Percentiles rank a stretch among this genome's conserved stretches.
These are phyloP conservation scores for Leptographium radiaticola DNA, from an alignment of 2,329 filamentous ascomycete species.

Conservation along the genomic window DNA sequence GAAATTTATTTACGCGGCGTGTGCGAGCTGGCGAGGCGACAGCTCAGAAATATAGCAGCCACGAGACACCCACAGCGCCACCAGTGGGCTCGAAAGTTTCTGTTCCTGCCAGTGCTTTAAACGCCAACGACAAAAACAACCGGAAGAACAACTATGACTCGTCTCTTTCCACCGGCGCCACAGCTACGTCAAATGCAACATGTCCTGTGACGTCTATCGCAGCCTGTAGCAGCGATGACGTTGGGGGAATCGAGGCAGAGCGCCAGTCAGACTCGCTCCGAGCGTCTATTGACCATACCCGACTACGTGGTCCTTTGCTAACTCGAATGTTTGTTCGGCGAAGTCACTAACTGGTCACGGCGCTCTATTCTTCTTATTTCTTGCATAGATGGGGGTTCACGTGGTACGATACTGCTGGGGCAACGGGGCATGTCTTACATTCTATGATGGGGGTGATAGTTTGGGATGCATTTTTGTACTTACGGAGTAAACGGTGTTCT, in stretches of 20 bases:
- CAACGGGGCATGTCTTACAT: not conserved
- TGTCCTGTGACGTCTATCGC: not conserved
- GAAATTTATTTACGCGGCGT: constrained; percentile 9
- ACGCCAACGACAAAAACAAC: not conserved
- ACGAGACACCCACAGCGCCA: not conserved
- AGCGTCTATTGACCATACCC: constrained; percentile 2
- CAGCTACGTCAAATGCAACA: not conserved
- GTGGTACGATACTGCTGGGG: not conserved
- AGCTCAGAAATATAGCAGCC: not conserved
- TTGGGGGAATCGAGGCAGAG: not conserved
- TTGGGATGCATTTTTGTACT: too few species aligned
- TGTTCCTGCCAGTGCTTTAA: not conserved
- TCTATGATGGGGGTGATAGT: too few species aligned
- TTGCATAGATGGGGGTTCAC: not conserved
- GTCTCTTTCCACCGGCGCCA: constrained; percentile 3
- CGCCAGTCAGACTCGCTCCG: not conserved
- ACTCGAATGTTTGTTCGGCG: constrained; percentile 13
- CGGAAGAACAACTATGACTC: constrained; percentile 9
- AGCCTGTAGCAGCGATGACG: not conserved
- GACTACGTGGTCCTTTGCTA: constrained; percentile 8
- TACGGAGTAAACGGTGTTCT: too few species aligned
- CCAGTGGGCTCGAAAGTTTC: not conserved
- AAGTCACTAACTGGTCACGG: constrained; percentile 4
- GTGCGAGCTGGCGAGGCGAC: constrained; percentile 4
- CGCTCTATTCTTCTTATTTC: not conserved